Evolutionary conservation across 306 rosid species (phyloP), one percentile per base, ranked within the genome.

Genomic region (Castanopsis chinensis): DNA sequence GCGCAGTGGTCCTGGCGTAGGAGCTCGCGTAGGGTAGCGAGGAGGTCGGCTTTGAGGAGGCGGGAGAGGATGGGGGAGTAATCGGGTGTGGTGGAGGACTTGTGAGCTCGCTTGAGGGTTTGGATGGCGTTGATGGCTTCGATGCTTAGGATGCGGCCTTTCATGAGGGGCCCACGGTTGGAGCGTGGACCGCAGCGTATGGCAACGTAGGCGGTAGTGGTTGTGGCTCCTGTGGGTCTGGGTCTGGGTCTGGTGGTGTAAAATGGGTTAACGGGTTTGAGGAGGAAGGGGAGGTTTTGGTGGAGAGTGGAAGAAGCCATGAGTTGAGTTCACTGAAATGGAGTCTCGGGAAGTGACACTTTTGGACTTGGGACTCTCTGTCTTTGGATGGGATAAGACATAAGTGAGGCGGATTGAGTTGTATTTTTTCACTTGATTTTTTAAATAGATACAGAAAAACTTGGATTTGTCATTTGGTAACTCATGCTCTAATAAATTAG

Each of bases 161-260:
- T 92, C 19, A 95, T 70, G 20, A 95, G 82, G 1, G 97, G 99
- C 63, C 94, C 94, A 21, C 97, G 97, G 59, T 95, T 90, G 53
- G 92, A 93, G 17, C 99, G 93, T 2, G 99, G 99, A 2, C 99
- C 96, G 4, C 96, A 91, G 13, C 87, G 91, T 30, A 90, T 74
- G 1, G 77, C 82, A 68, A 88, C 28, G 28, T 43, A 55, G 82
- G 72, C 52, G 37, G 77, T 37, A 37, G 45, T 2, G 45, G 45
- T 37, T 37, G 45, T 37, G 45, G 45, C 9, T 35, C 9, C 6
- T 35, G 41, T 6, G 9, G 43, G 45, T 37, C 10, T 18, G 54
- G 86, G 58, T 4, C 69, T 43, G 72, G 84, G 0, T 6, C 69
- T 0, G 10, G 83, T 4, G 32, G 32, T 3, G 79, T 37, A 37